Evolutionary conservation across 176 grass and related monocot species (phyloP).

Genomic region (Alopecurus myosuroides): DNA sequence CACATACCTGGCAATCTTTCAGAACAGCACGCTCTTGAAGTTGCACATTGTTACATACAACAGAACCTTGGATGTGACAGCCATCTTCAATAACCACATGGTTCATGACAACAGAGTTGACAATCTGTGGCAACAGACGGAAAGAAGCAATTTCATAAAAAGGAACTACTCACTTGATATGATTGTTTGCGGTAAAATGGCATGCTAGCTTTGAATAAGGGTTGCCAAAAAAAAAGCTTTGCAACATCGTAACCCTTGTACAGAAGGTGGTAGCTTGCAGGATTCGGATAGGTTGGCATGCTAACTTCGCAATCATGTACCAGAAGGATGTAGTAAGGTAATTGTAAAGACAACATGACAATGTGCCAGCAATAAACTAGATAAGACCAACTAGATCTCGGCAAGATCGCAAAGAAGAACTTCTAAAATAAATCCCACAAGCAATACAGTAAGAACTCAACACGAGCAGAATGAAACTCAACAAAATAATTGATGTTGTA

Average conservation of each 20-base stretch:
- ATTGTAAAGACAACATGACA: neutral
- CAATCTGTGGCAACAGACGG: conserved; percentile 57
- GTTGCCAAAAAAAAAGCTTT: neutral
- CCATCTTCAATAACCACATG: conserved; percentile 96
- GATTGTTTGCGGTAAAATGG: neutral
- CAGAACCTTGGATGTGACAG: conserved; percentile 88
- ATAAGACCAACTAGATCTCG: neutral
- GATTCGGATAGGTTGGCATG: neutral
- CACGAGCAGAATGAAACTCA: neutral
- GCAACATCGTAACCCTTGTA: neutral
- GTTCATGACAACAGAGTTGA: conserved; percentile 92
- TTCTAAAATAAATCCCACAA: neutral
- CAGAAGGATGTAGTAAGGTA: neutral
- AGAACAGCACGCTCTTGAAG: conserved; percentile 89
- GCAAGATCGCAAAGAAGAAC: neutral
- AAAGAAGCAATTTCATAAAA: neutral
- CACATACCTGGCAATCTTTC: conserved; percentile 90
- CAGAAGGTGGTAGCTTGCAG: neutral
- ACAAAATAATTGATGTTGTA: neutral
- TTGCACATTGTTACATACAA: conserved; percentile 93
- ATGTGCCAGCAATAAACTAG: neutral
- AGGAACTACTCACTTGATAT: neutral
- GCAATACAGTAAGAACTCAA: neutral
- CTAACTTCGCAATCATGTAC: neutral
- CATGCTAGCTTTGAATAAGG: neutral